Base-by-base conservation (phyloP, 495 filamentous ascomycete species). In the Friedmanniomyces endolithicus region DNA sequence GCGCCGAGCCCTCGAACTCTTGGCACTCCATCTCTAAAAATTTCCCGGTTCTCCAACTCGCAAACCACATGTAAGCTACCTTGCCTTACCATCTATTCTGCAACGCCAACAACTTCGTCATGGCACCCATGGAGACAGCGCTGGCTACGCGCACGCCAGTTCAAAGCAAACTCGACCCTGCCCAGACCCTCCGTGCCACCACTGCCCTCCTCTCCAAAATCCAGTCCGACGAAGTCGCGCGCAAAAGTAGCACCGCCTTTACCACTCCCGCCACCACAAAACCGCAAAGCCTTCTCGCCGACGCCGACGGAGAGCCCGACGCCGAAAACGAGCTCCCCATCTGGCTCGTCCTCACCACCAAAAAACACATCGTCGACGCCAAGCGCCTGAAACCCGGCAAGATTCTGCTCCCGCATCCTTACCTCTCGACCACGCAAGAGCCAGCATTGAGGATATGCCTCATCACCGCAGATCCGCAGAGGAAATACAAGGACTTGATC, bases 311-410 rank as follows among this genome's bases (percentile, higher is more conserved):
- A 9, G 27, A 3, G 31, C 73, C 72, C 40, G 72, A 76, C 50
- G 70, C 64, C 12, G 76, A 82, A 52, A 79, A 80, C 51, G 78
- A 81, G 56, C 61, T 68, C 0, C 78, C 86, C 2, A 74, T 97
- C 52, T 94, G 86, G 84, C 78, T 98, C 31, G 80, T 82, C 11
- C 71, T 98, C 48, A 86, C 87, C 45, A 95, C 89, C 44, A 97
- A 97, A 71, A 87, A 86, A 69, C 86, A 92, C 66, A 81, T 90
- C 53, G 73, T 79, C 51, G 82, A 88, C 64, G 78, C 78, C 63
- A 81, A 81, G 66, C 78, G 78, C 40, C 75, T 96, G 50, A 94
- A 94, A 73, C 90, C 92, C 25, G 73, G 74, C 44, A 84, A 82
- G 63, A 77, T 85, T 37, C 2, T 29, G 6, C 59, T 62, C 34